Evolutionary conservation across 2,329 filamentous ascomycete species (phyloP), one percentile per base, ranked within the genome.

Genomic region (Aspergillus arachidicola): DNA sequence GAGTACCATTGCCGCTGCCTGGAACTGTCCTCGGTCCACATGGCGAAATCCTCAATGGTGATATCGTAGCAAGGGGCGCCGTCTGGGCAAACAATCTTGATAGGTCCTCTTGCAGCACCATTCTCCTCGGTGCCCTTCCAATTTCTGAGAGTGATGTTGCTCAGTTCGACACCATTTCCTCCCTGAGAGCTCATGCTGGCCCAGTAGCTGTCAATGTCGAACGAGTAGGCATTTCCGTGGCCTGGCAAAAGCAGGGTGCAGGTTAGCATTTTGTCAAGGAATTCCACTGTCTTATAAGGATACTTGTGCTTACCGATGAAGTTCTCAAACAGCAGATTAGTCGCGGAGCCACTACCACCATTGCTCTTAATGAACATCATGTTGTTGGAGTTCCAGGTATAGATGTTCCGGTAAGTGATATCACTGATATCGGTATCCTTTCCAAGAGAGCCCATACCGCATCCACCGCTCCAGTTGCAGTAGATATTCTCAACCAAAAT

Each of bases 281-380:
- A 48, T 3, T 21, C 14, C 2, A 26, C 36, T n/a, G 19, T 10
- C 10, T 9, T 34, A 14, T 38, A 14, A 16, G 7, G 7, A 6
- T 2, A 12, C 3, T 14, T 12, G 23, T 16, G 45, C 65, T 46
- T 67, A 73, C 68, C 73, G 55, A 86, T 84, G 73, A 88, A 88
- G 76, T 87, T 87, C 68, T 85, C 81, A 50, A 88, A 80, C 1
- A 80, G 68, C 65, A 80, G 69, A 66, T 87, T 81, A 51, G 79
- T 78, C 11, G 87, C 80, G 4, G 75, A 79, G 21, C 86, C 86
- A 60, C 72, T 79, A 43, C 86, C 86, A 48, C 86, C 86, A 68
- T 86, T 84, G 54, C 81, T 83, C 73, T 88, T 89, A 78, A 88
- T 83, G 83, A 86, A 85, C 75, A 83, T 82, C 85, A 87, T 87